Evolutionary conservation across 75 land plant genomes (phyloP), one percentile per base, ranked within the genome.

Genomic region (Pinus taeda): DNA sequence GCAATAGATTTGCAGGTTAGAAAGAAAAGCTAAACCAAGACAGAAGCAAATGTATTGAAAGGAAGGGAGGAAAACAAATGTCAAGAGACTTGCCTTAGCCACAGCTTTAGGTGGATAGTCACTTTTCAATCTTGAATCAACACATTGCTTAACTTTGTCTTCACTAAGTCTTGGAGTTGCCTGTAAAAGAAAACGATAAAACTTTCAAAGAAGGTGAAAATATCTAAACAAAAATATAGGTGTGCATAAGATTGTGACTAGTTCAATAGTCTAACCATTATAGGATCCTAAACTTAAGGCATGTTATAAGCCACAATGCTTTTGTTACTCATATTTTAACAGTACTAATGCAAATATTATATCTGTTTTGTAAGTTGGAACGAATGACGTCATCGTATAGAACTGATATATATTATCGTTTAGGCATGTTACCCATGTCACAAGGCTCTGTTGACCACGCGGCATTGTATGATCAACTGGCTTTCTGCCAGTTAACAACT

Each of bases 401-500:
- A 12, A 33, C 17, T 67, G 49, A 67, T 67, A 39, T 36, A 42
- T 69, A 37, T 69, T 20, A 15, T 39, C 22, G 24, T 15, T 74
- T 57, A 24, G 36, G 75, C 33, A 74, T 57, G 77, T 84, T 77
- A 94, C 95, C 95, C 94, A 92, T 78, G 94, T 92, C 60, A 94
- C 95, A 78, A 94, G 88, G 80, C 94, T 92, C 71, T 92, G 97
- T 72, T 94, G 95, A n/a, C 95, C 94, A 62, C 92, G 87, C 12
- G 90, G 95, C 83, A 90, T 77, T 39, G 90, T 89, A 75, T 86
- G 94, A 73, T 94, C 92, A 75, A 94, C 95, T 74, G 94, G 96
- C 80, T 92, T 93, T 24, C 96, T 79, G 8, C 96, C 96, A 59
- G 96, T 93, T 24, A 93, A 78, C 72, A 93, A 90, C 69, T 93